Percentiles rank a stretch among this genome's conserved stretches.
Conservation (phyloP, 202 grass and related monocot genomes). For the Bolboschoenoplectus hybrid region DNA sequence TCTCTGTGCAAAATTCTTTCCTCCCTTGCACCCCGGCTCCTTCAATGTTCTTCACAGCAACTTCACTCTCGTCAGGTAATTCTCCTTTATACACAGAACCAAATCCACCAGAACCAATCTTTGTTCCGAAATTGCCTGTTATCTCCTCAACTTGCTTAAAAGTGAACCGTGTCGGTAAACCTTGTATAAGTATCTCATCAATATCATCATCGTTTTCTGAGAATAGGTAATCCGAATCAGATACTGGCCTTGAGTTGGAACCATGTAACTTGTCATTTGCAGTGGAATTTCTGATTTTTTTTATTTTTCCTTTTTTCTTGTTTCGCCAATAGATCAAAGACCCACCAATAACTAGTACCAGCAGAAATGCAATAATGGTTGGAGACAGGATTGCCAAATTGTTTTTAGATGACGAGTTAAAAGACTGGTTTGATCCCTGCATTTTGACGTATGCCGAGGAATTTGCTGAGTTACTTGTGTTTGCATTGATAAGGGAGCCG, state of each 20-base stretch:
- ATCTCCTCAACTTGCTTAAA: conserved; percentile 40
- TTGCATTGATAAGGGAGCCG: conserved; percentile 57
- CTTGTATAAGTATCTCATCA: conserved; percentile 43
- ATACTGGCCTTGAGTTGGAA: not conserved
- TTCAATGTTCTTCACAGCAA: conserved; percentile 48
- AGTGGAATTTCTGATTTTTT: not conserved
- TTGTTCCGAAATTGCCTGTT: conserved; percentile 42
- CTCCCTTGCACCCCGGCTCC: conserved; percentile 36
- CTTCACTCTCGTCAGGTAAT: conserved; percentile 41
- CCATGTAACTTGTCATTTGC: not conserved
- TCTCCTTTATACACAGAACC: conserved; percentile 51
- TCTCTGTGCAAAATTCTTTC: conserved; percentile 51
- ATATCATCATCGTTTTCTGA: conserved; percentile 34
- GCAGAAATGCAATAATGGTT: conserved; percentile 25
- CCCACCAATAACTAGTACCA: conserved; percentile 19
- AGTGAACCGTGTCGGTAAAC: conserved; percentile 46
- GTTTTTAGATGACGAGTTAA: conserved; percentile 21
- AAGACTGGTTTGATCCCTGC: not conserved
- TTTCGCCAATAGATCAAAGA: conserved; percentile 16
- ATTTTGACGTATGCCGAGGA: conserved; percentile 65
- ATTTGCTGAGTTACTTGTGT: conserved; percentile 35
- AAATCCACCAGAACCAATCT: conserved; percentile 52
- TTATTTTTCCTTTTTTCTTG: conserved; percentile 9
- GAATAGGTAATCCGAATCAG: conserved; percentile 40
- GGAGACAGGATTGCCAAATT: conserved; percentile 26